Evolutionary conservation across 2,329 filamentous ascomycete species (phyloP).

Genomic region (Corniculantispora saksenae): DNA sequence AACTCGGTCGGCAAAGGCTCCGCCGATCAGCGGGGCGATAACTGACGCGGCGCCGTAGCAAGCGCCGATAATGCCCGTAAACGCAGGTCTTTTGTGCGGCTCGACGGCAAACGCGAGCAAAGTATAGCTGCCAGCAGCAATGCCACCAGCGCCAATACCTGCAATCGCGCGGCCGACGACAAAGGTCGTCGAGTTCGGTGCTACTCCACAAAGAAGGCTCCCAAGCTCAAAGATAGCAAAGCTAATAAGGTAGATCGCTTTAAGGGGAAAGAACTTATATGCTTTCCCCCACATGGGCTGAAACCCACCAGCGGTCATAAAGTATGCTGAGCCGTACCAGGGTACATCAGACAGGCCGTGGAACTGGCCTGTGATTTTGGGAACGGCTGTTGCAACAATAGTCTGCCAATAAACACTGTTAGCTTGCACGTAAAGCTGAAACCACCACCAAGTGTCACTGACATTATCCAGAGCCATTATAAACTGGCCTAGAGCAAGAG

Average conservation of each 20-base stretch:
- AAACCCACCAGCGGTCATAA: constrained; percentile 32
- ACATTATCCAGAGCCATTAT: constrained; percentile 8
- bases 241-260: constrained; percentile 35
- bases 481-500: constrained; percentile 1
- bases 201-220: constrained; percentile 43
- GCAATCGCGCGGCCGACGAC: constrained; percentile 49
- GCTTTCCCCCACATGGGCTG: constrained; percentile 30
- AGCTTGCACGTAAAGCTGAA: too few species aligned
- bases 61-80: constrained; percentile 27
- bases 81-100: constrained; percentile 24
- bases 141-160: constrained; percentile 42
- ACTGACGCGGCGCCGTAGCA: constrained; percentile 26
- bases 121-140: constrained; percentile 45
- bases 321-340: constrained; percentile 50
- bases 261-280: constrained; percentile 41
- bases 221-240: constrained; percentile 46
- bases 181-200: constrained; percentile 41
- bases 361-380: constrained; percentile 42
- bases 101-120: constrained; percentile 38
- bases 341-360: constrained; percentile 42
- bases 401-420: too few species aligned
- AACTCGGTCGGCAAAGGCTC: constrained; percentile 27
- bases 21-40: constrained; percentile 28
- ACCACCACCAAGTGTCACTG: too few species aligned
- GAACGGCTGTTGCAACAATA: constrained; percentile 46